These are phyloP conservation scores for Aspergillus sojae DNA, from an alignment of 2,329 filamentous ascomycete species.

Conservation along the genomic window DNA sequence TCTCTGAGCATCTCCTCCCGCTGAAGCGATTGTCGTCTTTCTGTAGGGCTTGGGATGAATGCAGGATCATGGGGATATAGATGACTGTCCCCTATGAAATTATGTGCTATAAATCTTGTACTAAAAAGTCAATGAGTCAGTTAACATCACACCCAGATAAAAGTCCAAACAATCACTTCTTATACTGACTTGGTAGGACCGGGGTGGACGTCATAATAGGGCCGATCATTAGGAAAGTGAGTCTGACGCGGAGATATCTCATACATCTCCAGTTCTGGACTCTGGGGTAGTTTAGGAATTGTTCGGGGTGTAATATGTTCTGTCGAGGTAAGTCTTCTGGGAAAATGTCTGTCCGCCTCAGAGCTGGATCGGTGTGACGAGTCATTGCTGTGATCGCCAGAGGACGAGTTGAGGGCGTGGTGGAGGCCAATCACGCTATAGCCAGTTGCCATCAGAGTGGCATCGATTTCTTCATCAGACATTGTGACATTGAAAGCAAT, in stretches of 20 bases:
- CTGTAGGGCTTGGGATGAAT: background rate
- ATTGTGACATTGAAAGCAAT: background rate
- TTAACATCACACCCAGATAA: background rate
- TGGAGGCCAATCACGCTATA: background rate
- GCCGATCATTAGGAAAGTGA: background rate
- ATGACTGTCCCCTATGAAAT: background rate
- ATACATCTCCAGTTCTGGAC: background rate
- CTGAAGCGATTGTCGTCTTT: background rate
- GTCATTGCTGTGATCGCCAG: background rate
- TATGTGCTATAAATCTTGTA: background rate
- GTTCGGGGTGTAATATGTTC: background rate
- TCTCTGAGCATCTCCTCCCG: background rate
- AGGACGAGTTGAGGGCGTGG: background rate
- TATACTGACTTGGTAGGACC: background rate
- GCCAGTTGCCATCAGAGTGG: background rate
- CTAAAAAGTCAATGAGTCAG: background rate
- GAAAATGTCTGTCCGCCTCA: background rate
- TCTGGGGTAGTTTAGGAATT: background rate
- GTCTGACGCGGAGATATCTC: background rate
- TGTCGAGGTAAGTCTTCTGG: background rate
- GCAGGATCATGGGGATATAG: background rate
- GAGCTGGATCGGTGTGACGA: background rate
- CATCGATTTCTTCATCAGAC: background rate
- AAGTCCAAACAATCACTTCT: no score
- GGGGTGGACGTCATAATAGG: background rate